A percentile compares a stretch with the other conserved stretches of the same genome.
phyloP scores from a whole-genome alignment of 2,329 filamentous ascomycete species.

The Amphichorda felina region DNA sequence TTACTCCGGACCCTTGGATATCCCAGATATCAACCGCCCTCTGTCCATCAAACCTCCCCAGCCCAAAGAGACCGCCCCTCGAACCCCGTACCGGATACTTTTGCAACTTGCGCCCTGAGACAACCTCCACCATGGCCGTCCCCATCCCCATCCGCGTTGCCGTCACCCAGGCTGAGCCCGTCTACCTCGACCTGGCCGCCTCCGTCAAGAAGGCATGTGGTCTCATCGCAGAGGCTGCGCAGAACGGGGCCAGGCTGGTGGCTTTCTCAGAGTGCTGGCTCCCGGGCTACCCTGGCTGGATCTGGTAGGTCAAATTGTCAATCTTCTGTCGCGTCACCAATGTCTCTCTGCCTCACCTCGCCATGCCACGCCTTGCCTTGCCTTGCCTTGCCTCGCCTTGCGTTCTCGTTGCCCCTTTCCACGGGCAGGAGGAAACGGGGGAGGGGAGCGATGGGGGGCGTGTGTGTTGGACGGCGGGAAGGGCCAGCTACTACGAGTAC shows the following conservation, averaged over 20 bases:
- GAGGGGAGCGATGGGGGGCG: too few relatives aligned
- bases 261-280: slow-evolving; percentile 42
- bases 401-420: too few relatives aligned
- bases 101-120: not conserved
- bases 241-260: slow-evolving; percentile 40
- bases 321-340: not conserved
- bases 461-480: too few relatives aligned
- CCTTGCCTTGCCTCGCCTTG: too few relatives aligned
- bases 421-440: too few relatives aligned
- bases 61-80: too few relatives aligned
- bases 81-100: not conserved
- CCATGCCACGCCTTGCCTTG: too few relatives aligned
- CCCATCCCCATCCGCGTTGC: slow-evolving; percentile 1
- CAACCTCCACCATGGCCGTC: too few relatives aligned
- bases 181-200: slow-evolving; percentile 10
- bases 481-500: too few relatives aligned
- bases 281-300: slow-evolving; percentile 38
- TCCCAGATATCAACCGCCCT: too few relatives aligned
- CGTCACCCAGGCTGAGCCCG: slow-evolving; percentile 13
- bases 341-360: not conserved
- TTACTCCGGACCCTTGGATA: too few relatives aligned
- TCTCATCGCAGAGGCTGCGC: slow-evolving; percentile 11
- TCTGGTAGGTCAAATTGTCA: slow-evolving; percentile 13
- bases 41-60: too few relatives aligned
- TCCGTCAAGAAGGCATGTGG: slow-evolving; percentile 12